Evolutionary conservation across 2,329 filamentous ascomycete species (phyloP), one percentile per base, ranked within the genome.

Genomic region (Calonectria fujianensis): DNA sequence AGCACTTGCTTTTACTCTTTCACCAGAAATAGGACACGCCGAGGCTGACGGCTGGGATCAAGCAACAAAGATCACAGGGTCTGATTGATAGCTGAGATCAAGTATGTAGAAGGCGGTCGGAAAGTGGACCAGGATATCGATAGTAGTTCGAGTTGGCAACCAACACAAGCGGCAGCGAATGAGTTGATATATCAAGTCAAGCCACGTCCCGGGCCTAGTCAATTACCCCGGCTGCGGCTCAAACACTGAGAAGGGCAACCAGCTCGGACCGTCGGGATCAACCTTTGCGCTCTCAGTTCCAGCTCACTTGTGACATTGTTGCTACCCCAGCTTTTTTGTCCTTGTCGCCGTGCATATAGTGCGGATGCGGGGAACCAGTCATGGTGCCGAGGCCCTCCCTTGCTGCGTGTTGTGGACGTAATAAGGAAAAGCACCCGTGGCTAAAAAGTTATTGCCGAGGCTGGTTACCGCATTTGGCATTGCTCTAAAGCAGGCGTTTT

Each of bases 361-460:
- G 24, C 39, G 7, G 29, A 75, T 80, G 79, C 79, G 79, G 79
- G 78, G 79, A 73, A 73, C 29, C 18, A 24, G 7, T 14, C 39
- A 65, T 59, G 35, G 73, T 72, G 71, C 79, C 79, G 76, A 79
- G 76, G 76, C 75, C 72, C 39, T 73, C 64, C 29, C 24, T 70
- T 57, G 59, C 16, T 50, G 61, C n/a, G 29, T 16, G 18, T 59
- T 51, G 35, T 32, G 57, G 8, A 37, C 31, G 39, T 61, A 27
- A 41, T 37, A 13, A 16, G 11, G 31, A 32, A 35, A 39, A 59
- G 51, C 24, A 35, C 65, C 69, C 67, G 68, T 70, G 73, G 71
- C 65, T 70, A 59, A 37, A 70, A 63, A 24, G 20, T 48, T 48
- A 73, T 75, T 79, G 69, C 78, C 77, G 77, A 79, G 78, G 78